Percentiles rank a stretch among this genome's conserved stretches.
phyloP scores from a whole-genome alignment of 1,139 yeast genomes.

The Debaryomycetaceae sp. region DNA sequence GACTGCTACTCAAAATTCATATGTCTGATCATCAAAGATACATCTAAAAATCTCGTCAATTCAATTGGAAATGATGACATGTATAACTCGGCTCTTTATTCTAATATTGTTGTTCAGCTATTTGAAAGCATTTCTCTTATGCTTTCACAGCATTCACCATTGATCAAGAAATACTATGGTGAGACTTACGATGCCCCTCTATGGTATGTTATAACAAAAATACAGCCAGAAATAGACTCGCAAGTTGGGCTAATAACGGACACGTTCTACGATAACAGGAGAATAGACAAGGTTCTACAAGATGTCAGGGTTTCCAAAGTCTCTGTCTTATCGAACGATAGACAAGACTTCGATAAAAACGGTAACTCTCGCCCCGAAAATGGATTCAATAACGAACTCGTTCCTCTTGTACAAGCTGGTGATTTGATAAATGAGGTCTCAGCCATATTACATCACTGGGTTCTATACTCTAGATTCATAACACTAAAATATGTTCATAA shows the following conservation, averaged over 20 bases:
- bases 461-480: slow-evolving; percentile 74
- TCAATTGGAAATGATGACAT: slow-evolving; percentile 33
- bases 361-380: slow-evolving; percentile 2
- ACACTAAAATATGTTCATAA: slow-evolving; percentile 53
- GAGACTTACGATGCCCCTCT: slow-evolving; percentile 49
- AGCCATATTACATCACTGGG: slow-evolving; percentile 81
- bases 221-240: slow-evolving; percentile 85
- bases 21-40: slow-evolving; percentile 77
- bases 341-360: slow-evolving; percentile 17
- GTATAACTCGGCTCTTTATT: slow-evolving; percentile 48
- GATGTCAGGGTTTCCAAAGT: slow-evolving; percentile 60
- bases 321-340: slow-evolving; percentile 36
- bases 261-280: slow-evolving; percentile 74
- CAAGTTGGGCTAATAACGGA: slow-evolving; percentile 88
- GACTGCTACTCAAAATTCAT: slow-evolving; percentile 81
- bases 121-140: slow-evolving; percentile 85
- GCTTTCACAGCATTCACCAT: slow-evolving; percentile 78
- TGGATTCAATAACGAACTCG: slow-evolving; percentile 2
- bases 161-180: slow-evolving; percentile 73
- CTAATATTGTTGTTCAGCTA: slow-evolving; percentile 67
- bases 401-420: slow-evolving; percentile 46
- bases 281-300: slow-evolving; percentile 51
- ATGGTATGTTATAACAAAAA: slow-evolving; percentile 61
- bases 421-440: slow-evolving; percentile 66
- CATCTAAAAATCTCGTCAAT: slow-evolving; percentile 59